Base-by-base conservation (phyloP, 805 yeast genomes). In the Metschnikowia anglica region DNA sequence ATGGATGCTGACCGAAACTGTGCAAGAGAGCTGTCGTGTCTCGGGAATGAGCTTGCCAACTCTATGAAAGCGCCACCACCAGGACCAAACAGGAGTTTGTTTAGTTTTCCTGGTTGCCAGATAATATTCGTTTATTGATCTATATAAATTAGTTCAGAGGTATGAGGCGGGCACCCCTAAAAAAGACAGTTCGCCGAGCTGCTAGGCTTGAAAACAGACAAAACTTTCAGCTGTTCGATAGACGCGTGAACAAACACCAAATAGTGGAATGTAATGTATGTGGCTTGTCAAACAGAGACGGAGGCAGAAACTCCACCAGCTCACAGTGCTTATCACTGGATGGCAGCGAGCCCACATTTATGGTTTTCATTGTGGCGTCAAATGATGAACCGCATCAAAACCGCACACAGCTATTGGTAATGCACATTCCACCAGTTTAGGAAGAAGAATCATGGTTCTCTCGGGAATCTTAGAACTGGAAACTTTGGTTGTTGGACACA, bases 401-500 rank as follows among this genome's bases (percentile, higher is more conserved):
- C 13, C n/a, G n/a, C 27, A 13, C 27, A 8, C 27, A 13, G 11
- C 27, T 13, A 25, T 25, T 25, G 5, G n/a, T 25, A 12, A 25
- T 25, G 10, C 27, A 9, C 27, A 25, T 25, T 9, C 11, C 27
- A 25, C 10, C n/a, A 25, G 11, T 13, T 4, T 12, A 25, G 27
- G n/a, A 25, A 25, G 13, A 4, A 8, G 27, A 3, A 25, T 18
- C 16, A 31, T 33, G 9, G 24, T 21, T 23, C 23, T 18, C 17
- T 20, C 26, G 20, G 25, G 27, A 25, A 27, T 15, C 36, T 27
- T 42, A 52, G 20, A 58, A 59, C 41, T 69, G 71, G 53, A 70
- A 74, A 49, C 70, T 81, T 61, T 79, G 83, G 49, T 74, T 71
- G 40, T 75, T 77, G 52, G 77, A 73, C 48, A 86, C 79, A 49